Evolutionary conservation across 2,329 filamentous ascomycete genomes (phyloP), one percentile per base, ranked within the genome.

Genomic region (Plectosphaerella sp.): DNA sequence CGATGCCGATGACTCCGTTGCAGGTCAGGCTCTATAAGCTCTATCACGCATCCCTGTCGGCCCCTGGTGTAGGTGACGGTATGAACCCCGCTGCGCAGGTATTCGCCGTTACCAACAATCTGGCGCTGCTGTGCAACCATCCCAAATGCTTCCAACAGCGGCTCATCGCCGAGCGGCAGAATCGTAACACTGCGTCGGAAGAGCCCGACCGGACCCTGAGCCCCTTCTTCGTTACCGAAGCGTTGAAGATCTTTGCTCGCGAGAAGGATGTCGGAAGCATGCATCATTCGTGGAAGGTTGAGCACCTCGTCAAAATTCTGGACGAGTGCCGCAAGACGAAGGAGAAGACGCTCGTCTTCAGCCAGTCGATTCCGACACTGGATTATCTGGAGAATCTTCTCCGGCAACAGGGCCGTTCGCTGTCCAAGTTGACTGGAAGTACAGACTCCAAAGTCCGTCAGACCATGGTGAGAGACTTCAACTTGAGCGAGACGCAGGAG

Each of bases 291-390:
- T 78, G 84, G 62, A 93, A 94, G 62, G 79, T 87, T 7, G 61
- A 73, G 12, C 72, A 92, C 6, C 71, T 95, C n/a, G 69, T 83
- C 43, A 69, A 77, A 45, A 93, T 97, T 48, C 67, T 96, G 1
- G 73, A 86, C 20, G 77, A 86, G 56, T 86, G 86, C 7, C 79
- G 77, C 39, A 64, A 64, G 1, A 68, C 75, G 0, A 76, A 77
- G 1, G 92, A 97, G 65, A 91, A 91, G 61, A 80, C 91, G 1
- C 75, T 97, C 1, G 72, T 96, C 0, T 97, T 97, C 62, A 89
- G 87, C 1, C 87, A 91, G 50, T 88, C 84, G 14, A 73, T 91
- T 11, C 70, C 73, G 0, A 88, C 87, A 0, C 72, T 97, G 5
- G 64, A 91, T 59, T 93, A 86, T 58, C 72, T 96, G 1, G 77